phyloP scores from a whole-genome alignment of 306 rosid genomes.

The Pterocarpus macrocarpus region DNA sequence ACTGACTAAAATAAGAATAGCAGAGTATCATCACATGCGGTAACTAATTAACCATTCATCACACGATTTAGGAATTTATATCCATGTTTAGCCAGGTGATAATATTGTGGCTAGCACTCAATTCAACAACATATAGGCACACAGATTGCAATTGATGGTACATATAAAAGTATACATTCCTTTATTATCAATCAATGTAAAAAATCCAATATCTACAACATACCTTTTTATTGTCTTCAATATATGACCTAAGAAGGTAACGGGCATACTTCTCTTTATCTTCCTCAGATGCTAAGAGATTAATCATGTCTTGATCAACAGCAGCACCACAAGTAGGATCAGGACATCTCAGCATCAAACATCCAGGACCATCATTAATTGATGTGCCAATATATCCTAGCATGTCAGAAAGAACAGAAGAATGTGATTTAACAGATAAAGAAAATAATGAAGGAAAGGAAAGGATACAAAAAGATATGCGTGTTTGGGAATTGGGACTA shows the following conservation, averaged over 20 bases:
- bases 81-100: neutral
- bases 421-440: constrained; percentile 11
- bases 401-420: constrained; percentile 28
- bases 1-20: neutral
- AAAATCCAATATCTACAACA: constrained; percentile 24
- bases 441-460: neutral
- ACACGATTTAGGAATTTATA: constrained; percentile 31
- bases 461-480: neutral
- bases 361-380: constrained; percentile 83
- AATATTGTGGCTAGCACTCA: constrained; percentile 14
- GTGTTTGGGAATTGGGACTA: neutral
- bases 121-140: constrained; percentile 17
- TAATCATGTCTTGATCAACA: constrained; percentile 76
- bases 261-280: constrained; percentile 71
- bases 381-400: constrained; percentile 73
- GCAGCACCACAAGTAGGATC: constrained; percentile 79
- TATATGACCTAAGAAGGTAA: constrained; percentile 76
- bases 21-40: constrained; percentile 2
- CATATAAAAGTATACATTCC: neutral
- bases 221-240: constrained; percentile 79
- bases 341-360: constrained; percentile 85
- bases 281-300: constrained; percentile 54
- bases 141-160: constrained; percentile 4
- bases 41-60: constrained; percentile 26
- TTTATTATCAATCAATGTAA: constrained; percentile 24